phyloP scores from a whole-genome alignment of 148 eudicot species.

The Cornus suecica region DNA sequence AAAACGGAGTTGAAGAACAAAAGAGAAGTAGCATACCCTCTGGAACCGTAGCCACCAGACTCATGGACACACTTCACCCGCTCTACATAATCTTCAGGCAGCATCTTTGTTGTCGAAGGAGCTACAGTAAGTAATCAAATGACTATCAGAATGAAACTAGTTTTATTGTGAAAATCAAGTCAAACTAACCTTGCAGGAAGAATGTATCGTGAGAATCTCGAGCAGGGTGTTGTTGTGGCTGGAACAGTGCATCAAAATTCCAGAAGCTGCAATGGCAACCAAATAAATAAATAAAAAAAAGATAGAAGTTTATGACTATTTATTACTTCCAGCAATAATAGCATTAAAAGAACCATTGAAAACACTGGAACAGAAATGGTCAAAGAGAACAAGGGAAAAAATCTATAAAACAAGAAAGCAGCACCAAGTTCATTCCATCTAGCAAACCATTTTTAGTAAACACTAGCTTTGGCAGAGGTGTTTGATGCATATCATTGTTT shows the following conservation, averaged over 20 bases:
- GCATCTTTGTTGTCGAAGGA: conserved; percentile 68
- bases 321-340: neutral
- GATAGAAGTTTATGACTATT: neutral
- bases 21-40: conserved; percentile 57
- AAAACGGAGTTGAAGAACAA: neutral
- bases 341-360: neutral
- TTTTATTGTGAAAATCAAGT: neutral
- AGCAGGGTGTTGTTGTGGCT: conserved; percentile 98
- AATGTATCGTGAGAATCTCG: conserved; percentile 98
- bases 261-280: conserved; percentile 57
- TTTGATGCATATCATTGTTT: too few relatives aligned
- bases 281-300: neutral
- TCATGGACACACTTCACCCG: conserved; percentile 80
- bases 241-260: conserved; percentile 93
- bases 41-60: conserved; percentile 87
- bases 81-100: conserved; percentile 96
- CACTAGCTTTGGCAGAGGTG: too few relatives aligned
- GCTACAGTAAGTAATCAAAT: conserved; percentile 33
- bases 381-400: neutral
- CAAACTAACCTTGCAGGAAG: conserved; percentile 66
- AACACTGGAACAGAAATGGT: neutral
- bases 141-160: conserved; percentile 5
- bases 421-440: neutral
- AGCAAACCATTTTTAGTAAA: neutral
- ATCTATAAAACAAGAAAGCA: neutral